Evolutionary conservation across 2,329 filamentous ascomycete species (phyloP).

Genomic region (Colletotrichum agaves): DNA sequence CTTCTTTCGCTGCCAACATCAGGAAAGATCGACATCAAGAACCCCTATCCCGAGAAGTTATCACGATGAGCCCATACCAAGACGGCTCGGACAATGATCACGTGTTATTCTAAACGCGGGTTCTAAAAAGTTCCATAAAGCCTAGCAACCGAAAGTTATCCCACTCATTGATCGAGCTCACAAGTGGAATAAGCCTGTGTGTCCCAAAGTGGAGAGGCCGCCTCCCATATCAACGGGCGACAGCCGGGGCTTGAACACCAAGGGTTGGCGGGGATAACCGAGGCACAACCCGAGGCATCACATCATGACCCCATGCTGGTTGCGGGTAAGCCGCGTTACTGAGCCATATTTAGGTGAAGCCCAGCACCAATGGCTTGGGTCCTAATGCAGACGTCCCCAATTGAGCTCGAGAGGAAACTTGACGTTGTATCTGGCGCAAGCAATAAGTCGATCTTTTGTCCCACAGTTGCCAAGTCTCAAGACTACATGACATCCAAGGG

Average conservation of each 20-base stretch:
- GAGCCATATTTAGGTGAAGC: background rate
- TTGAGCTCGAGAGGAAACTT: background rate
- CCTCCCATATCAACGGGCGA: background rate
- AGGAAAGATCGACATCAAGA: background rate
- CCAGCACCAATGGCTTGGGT: background rate
- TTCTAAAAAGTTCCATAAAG: background rate
- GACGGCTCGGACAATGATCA: background rate
- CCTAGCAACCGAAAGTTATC: background rate
- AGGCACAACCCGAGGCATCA: conserved; percentile 5
- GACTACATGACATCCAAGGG: too few species aligned
- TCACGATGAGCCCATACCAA: conserved; percentile 1
- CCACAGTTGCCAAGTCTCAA: too few species aligned
- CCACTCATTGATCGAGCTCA: conserved; percentile 1
- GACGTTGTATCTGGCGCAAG: background rate
- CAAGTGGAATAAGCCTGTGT: conserved; percentile 11
- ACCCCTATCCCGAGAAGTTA: too few species aligned
- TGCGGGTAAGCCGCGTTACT: background rate
- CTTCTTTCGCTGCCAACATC: background rate
- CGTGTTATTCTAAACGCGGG: background rate
- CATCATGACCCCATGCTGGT: background rate
- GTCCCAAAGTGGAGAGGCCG: background rate
- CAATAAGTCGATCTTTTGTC: too few species aligned
- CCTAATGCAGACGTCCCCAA: background rate
- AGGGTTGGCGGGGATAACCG: background rate
- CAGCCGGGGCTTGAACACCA: conserved; percentile 2